phyloP scores from a whole-genome alignment of 371 early-diverging fungal genomes.

The Basidiobolus meristosporus region DNA sequence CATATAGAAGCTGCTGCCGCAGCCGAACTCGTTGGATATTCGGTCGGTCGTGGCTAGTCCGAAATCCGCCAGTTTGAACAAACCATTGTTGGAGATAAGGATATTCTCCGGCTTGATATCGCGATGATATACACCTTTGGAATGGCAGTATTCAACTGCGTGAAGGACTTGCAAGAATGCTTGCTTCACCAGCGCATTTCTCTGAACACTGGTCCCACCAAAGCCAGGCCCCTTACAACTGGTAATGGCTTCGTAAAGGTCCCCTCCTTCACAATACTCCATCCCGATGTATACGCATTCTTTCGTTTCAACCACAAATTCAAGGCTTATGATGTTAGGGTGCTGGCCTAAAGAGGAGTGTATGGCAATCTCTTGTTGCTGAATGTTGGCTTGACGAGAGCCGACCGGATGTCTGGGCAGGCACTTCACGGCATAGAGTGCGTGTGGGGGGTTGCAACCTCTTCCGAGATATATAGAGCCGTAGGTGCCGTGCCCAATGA shows the following conservation, averaged over 20 bases:
- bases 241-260: slow-evolving; percentile 43
- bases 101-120: slow-evolving; percentile 70
- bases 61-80: slow-evolving; percentile 66
- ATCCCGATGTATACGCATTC: slow-evolving; percentile 62
- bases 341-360: no score
- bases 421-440: slow-evolving; percentile 2
- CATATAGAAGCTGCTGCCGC: slow-evolving; percentile 51
- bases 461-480: slow-evolving; percentile 33
- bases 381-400: no score
- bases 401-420: no score
- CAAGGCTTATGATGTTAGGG: no score
- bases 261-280: slow-evolving; percentile 46
- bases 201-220: slow-evolving; percentile 19
- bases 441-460: neutral
- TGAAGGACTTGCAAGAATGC: slow-evolving; percentile 33
- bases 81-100: slow-evolving; percentile 22
- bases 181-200: slow-evolving; percentile 21
- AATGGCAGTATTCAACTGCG: slow-evolving; percentile 30
- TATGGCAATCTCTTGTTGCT: no score
- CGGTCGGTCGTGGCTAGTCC: slow-evolving; percentile 59
- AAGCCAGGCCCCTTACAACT: slow-evolving; percentile 7
- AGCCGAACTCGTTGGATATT: slow-evolving; percentile 50
- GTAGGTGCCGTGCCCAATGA: slow-evolving; percentile 36
- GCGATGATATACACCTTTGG: slow-evolving; percentile 38
- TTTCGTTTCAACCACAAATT: no score